Base-by-base conservation (phyloP, 371 early-diverging fungal genomes). In the Mortierella sp. region DNA sequence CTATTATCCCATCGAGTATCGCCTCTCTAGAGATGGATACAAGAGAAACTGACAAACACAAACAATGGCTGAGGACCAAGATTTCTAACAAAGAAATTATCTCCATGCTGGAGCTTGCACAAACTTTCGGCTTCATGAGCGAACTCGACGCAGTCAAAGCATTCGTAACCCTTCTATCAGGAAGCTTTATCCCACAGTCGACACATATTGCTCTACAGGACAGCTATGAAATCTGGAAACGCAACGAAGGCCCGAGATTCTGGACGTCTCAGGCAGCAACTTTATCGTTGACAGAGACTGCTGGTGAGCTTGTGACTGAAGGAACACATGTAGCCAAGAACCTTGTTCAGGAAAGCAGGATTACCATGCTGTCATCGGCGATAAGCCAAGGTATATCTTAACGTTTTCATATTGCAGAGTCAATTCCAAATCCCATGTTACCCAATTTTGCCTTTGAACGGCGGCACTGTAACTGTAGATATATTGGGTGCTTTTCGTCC, bases 201-300 rank as follows among this genome's bases (percentile, higher is more conserved):
- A 58, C 2, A 23, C 15, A 29, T 11, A 45, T 53, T 1, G 60
- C 45, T 26, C 6, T 19, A 4, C 60, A 23, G 15, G 44, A 53
- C 26, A 59, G 5, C 11, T 60, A 66, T 28, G 67, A 52, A 15
- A 45, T 53, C 48, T 66, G 67, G 67, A 66, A 53, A 45, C 60
- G 55, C 45, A 66, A 66, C 25, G 60, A 60, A 0, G 66, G 66
- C 28, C 29, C 60, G 15, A 5, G 4, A 45, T 66, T 66, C 53
- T 66, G 60, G 53, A 45, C 46, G 19, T 12, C 46, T 19, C 66
- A 50, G 23, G 26, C 1, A 43, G 53, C 60, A 60, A 44, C 4
- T 16, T 15, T 66, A 44, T 66, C 66, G 15, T 43, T 53, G 28
- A 66, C 60, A 60, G 43, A 53, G 28, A 53, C 58, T 19, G 60